Evolutionary conservation across 192 early-diverging fungal species (phyloP), one percentile per base, ranked within the genome.

Genomic region (Coemansia javaensis): DNA sequence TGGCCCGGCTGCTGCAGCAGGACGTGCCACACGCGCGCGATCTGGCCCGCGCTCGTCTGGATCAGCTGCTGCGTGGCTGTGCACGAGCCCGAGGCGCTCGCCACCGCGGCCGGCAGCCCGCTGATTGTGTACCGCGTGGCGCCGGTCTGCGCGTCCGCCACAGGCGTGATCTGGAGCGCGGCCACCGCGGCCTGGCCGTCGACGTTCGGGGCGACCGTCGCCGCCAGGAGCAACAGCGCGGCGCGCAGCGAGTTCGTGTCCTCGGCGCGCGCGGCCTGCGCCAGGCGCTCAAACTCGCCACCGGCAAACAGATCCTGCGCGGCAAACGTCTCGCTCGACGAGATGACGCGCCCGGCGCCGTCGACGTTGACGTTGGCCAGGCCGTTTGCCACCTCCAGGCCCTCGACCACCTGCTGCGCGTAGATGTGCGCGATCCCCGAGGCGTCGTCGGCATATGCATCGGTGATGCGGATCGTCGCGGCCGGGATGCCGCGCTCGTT

Each of bases 371-470:
- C 66, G 55, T 88, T 91, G 34, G 86, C 88, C 55, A 93, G 84
- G 32, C 81, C 88, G 62, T 94, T 97, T 20, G 80, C 63, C 10
- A 97, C 81, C 47, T 81, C 77, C 5, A 89, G 35, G 10, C 84
- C 90, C 44, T 86, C 53, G 31, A 81, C 53, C 7, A 75, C 47
- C 53, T 97, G 93, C 35, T 83, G 82, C 11, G 89, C 53, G 57
- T 94, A 87, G 10, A 94, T 85, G 58, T 94, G 91, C n/a, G 89
- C 85, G 6, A 93, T 65, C 16, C 81, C 83, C n/a, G 80, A 84
- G 53, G 81, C 79, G 8, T 81, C 65, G 10, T 86, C 85, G 13
- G 61, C 75, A 63, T 90, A 88, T 10, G 79, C 60, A 61, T 82
- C 81, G 40, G 86, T 81, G 44, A 91, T 80, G 14, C 75, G 49